phyloP scores from a whole-genome alignment of 2,329 filamentous ascomycete species.

The Lasiodiplodia citricola region DNA sequence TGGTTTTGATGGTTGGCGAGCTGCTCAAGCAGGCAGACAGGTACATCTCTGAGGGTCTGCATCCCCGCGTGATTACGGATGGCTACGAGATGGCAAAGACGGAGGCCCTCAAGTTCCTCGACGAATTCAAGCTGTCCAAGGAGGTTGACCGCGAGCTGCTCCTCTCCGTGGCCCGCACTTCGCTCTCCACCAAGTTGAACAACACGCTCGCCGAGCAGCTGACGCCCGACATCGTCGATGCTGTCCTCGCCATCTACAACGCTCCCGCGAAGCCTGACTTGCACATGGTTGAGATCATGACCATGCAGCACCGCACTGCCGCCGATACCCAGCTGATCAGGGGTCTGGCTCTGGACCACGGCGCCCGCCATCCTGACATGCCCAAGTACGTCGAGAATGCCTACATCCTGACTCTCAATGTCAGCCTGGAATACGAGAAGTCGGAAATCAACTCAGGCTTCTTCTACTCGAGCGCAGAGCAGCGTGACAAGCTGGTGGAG shows the following conservation, averaged over 20 bases:
- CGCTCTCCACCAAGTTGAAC: constrained; percentile 94
- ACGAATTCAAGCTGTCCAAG: constrained; percentile 86
- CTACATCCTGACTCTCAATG: constrained; percentile 92
- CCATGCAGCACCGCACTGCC: constrained; percentile 97
- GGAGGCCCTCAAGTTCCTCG: constrained; percentile 93
- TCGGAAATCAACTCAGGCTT: constrained; percentile 99
- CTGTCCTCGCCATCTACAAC: constrained; percentile 92
- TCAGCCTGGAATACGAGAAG: constrained; percentile 98
- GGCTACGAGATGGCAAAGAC: constrained; percentile 96
- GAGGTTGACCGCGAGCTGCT: constrained; percentile 93
- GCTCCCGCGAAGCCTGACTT: constrained; percentile 90
- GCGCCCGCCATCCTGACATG: constrained; percentile 97
- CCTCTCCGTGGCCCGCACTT: constrained; percentile 90
- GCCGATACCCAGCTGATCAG: constrained; percentile 96
- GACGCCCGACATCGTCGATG: constrained; percentile 93
- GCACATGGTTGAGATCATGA: constrained; percentile 99
- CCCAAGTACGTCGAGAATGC: constrained; percentile 95
- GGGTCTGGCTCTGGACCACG: constrained; percentile 91
- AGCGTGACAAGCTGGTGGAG: constrained; percentile 97
- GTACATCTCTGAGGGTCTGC: constrained; percentile 94
- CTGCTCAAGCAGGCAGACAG: constrained; percentile 96
- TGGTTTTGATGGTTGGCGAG: constrained; percentile 93
- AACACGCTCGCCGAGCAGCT: constrained; percentile 85
- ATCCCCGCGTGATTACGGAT: constrained; percentile 95
- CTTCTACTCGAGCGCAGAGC: constrained; percentile 97